These are phyloP conservation scores for Phycomyces nitens DNA, from an alignment of 192 early-diverging fungal genomes.

Conservation along the genomic window DNA sequence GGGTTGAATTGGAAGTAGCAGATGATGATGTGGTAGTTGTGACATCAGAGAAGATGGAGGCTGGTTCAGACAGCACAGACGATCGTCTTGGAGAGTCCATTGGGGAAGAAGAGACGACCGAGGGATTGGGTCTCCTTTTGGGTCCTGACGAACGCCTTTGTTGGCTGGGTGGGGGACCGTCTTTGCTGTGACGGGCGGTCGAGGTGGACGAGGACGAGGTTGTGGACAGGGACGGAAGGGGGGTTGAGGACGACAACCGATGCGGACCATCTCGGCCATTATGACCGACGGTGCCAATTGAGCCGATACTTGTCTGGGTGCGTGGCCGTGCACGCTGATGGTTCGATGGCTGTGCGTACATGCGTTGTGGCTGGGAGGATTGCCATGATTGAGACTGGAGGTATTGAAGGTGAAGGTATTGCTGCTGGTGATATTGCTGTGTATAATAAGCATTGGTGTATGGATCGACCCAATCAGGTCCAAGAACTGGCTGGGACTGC, in stretches of 20 bases:
- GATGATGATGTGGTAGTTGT: constrained; percentile 14
- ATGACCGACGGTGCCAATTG: too few relatives aligned
- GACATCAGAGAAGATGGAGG: constrained; percentile 8
- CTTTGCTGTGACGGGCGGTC: constrained; percentile 1
- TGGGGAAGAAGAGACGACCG: neutral
- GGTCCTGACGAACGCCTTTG: neutral
- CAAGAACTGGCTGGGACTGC: constrained; percentile 3
- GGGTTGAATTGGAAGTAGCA: constrained; percentile 17
- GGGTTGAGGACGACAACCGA: constrained; percentile 3
- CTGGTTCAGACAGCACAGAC: neutral
- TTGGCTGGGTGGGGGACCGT: neutral
- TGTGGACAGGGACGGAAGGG: constrained; percentile 1
- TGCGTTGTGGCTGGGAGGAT: neutral
- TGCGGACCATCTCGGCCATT: too few relatives aligned
- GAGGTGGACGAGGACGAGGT: neutral
- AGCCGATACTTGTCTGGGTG: too few relatives aligned
- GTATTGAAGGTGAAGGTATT: constrained; percentile 2
- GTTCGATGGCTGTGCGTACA: neutral
- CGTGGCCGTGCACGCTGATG: constrained; percentile 1
- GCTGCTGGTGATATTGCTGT: constrained; percentile 5
- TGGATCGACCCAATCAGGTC: constrained; percentile 1
- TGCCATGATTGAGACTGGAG: neutral
- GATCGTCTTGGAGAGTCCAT: neutral
- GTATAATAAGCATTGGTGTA: constrained; percentile 3
- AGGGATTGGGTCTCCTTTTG: neutral